Percentiles rank a stretch among this genome's conserved stretches.
These are phyloP conservation scores for Diaporthe amygdali DNA, from an alignment of 2,329 filamentous ascomycete genomes.

Conservation along the genomic window DNA sequence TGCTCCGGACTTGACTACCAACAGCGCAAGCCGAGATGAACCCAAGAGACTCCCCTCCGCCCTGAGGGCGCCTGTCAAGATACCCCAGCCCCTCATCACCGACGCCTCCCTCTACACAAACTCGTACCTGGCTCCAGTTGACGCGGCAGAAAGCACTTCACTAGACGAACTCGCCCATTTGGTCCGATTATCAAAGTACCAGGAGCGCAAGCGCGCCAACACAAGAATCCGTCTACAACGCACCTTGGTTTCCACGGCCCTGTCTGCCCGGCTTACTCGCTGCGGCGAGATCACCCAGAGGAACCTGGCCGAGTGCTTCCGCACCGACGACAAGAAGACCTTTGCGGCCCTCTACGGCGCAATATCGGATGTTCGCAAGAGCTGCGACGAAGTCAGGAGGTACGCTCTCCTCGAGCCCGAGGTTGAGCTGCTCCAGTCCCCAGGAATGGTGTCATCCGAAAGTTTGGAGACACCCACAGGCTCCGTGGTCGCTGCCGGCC, in stretches of 20 bases:
- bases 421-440: constrained; percentile 65
- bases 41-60: constrained; percentile 23
- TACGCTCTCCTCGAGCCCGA: constrained; percentile 77
- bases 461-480: constrained; percentile 55
- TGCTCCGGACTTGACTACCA: constrained; percentile 28
- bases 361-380: constrained; percentile 79
- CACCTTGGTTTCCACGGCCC: constrained; percentile 75
- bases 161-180: constrained; percentile 80
- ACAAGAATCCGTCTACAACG: constrained; percentile 76
- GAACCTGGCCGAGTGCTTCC: constrained; percentile 79
- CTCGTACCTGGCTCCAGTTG: constrained; percentile 62
- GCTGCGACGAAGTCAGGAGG: constrained; percentile 73
- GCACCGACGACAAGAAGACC: constrained; percentile 77
- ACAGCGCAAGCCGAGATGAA: constrained; percentile 24
- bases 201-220: constrained; percentile 79
- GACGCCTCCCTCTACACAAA: constrained; percentile 72
- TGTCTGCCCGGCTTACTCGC: constrained; percentile 75
- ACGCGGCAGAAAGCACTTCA: constrained; percentile 69
- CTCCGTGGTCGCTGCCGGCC: constrained; percentile 40
- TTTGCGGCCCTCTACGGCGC: constrained; percentile 79
- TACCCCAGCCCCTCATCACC: constrained; percentile 62
- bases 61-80: constrained; percentile 25
- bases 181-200: constrained; percentile 78
- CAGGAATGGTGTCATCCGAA: constrained; percentile 54
- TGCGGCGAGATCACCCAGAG: constrained; percentile 77